Conservation (phyloP, 129 eudicot genomes). For the Chrysanthemum lavandulifolium region DNA sequence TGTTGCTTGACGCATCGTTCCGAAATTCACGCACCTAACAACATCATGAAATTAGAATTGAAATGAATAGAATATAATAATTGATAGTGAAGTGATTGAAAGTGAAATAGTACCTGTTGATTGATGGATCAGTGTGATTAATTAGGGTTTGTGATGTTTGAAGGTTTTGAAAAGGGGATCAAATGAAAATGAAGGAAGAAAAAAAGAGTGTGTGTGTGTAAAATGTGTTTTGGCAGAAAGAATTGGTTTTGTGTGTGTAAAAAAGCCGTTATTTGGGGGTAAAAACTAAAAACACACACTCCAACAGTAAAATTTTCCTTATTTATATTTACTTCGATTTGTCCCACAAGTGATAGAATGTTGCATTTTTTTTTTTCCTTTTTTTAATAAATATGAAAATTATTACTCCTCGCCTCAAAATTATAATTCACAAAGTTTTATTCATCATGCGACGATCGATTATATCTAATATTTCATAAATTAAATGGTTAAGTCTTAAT, state of each 20-base stretch:
- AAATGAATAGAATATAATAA: too few species aligned
- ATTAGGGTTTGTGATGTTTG: constrained; percentile 7
- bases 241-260: constrained; percentile 23
- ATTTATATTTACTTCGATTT: neutral
- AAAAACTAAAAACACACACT: constrained; percentile 3
- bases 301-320: neutral
- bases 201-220: neutral
- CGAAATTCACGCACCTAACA: constrained; percentile 8
- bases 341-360: too few species aligned
- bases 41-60: neutral
- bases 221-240: neutral
- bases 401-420: too few species aligned
- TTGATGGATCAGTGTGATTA: constrained; percentile 14
- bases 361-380: too few species aligned
- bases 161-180: constrained; percentile 16
- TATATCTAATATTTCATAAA: too few species aligned
- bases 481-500: too few species aligned
- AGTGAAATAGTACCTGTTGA: constrained; percentile 25
- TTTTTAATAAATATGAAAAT: too few species aligned
- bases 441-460: too few species aligned
- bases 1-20: constrained; percentile 12
- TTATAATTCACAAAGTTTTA: too few species aligned
- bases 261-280: constrained; percentile 32
- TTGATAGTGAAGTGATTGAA: neutral
- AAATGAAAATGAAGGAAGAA: constrained; percentile 8